Evolutionary conservation across 495 filamentous ascomycete genomes (phyloP), one percentile per base, ranked within the genome.

Genomic region (Xylaria scruposa): DNA sequence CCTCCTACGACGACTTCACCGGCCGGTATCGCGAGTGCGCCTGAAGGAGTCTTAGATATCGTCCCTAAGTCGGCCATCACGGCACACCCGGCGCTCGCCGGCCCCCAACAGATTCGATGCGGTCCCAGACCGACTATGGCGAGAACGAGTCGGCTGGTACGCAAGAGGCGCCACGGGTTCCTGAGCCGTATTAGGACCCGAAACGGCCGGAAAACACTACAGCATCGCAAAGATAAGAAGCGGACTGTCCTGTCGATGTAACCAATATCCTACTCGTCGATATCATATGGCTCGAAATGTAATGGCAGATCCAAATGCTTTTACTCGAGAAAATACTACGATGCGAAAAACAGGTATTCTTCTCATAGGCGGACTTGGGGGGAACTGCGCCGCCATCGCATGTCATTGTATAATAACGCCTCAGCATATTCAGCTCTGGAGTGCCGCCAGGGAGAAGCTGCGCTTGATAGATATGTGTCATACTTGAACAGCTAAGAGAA

Each of bases 111-210:
- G 77, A 77, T 85, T 56, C 81, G 84, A 24, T 85, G 78, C 79
- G 84, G 82, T 0, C 84, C 84, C 47, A 80, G 83, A 31, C 75
- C 83, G 44, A 85, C 82, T 47, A 81, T 85, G 82, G 77, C 79
- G 40, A 69, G 76, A 19, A 54, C 76, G 60, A 83, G 75, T 53
- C 79, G 84, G n/a, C 76, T 86, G n/a, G 72, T 84, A n/a, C 82
- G 84, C 75, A 85, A 85, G 79, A 73, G 84, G 38, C 74, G 82
- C 19, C 82, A 84, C 66, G 84, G 84, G 17, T 86, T 85, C 72
- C 70, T 86, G n/a, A 82, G 79, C 70, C 74, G 84, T 33, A 63
- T 81, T 17, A 72, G 71, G 68, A 80, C 81, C 9, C 75, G 74
- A 60, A 82, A 78, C 13, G 84, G 84, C 33, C 74, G 75, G 67